Percentiles rank a stretch among this genome's conserved stretches.
Conservation (phyloP, 2,329 filamentous ascomycete genomes). For the Decorospora gaudefroyi region DNA sequence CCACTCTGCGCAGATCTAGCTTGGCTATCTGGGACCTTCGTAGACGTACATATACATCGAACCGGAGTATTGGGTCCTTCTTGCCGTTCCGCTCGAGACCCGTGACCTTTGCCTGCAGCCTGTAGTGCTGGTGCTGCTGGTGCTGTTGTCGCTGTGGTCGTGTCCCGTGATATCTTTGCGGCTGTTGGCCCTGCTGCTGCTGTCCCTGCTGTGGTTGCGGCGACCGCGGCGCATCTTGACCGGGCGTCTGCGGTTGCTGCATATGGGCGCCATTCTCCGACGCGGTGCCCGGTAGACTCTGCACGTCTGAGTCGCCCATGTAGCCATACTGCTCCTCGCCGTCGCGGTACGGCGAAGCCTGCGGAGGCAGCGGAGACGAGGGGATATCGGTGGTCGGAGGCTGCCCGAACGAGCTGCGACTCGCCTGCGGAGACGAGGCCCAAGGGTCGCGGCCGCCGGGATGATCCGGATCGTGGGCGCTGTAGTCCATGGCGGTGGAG, state of each 20-base stretch:
- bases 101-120: slow-evolving; percentile 92
- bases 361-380: slow-evolving; percentile 48
- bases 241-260: slow-evolving; percentile 33
- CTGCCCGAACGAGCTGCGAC: slow-evolving; percentile 54
- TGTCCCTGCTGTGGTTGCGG: slow-evolving; percentile 42
- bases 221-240: slow-evolving; percentile 37
- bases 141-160: slow-evolving; percentile 59
- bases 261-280: slow-evolving; percentile 46
- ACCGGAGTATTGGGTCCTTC: slow-evolving; percentile 92
- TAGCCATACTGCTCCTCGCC: slow-evolving; percentile 43
- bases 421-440: slow-evolving; percentile 63
- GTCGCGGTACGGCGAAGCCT: slow-evolving; percentile 48
- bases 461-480: slow-evolving; percentile 61
- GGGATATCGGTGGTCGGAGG: slow-evolving; percentile 50
- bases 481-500: slow-evolving; percentile 66
- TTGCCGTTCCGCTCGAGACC: slow-evolving; percentile 89
- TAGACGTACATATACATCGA: slow-evolving; percentile 86
- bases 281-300: slow-evolving; percentile 33
- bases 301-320: slow-evolving; percentile 39
- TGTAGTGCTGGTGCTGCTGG: slow-evolving; percentile 73
- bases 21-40: not conserved
- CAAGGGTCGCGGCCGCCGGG: slow-evolving; percentile 65
- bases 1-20: slow-evolving; percentile 1
- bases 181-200: slow-evolving; percentile 48
- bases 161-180: slow-evolving; percentile 53